phyloP scores from a whole-genome alignment of 805 yeast genomes.

The Yarrowia sp. region DNA sequence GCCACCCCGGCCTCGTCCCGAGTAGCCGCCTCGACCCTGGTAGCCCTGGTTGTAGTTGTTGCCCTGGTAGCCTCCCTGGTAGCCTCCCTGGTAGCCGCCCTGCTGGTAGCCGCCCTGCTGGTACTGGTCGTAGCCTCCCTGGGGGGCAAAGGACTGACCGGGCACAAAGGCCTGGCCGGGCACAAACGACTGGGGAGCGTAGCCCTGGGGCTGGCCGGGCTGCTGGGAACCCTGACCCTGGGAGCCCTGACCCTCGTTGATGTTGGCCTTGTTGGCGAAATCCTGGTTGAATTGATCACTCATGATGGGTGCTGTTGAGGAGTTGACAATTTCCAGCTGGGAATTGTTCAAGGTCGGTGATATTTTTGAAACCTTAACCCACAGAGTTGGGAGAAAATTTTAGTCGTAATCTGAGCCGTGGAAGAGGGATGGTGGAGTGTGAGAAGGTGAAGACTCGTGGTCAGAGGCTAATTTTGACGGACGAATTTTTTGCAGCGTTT shows the following conservation, averaged over 20 bases:
- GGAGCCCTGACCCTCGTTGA: slow-evolving; percentile 43
- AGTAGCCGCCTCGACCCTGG: slow-evolving; percentile 42
- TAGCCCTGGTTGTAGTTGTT: slow-evolving; percentile 44
- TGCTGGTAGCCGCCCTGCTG: slow-evolving; percentile 20
- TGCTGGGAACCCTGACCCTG: slow-evolving; percentile 46
- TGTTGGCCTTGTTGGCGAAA: slow-evolving; percentile 48
- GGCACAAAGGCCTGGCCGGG: slow-evolving; percentile 48
- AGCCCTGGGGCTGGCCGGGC: slow-evolving; percentile 55
- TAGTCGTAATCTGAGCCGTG: too few species aligned
- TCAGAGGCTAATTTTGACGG: too few species aligned
- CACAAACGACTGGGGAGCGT: slow-evolving; percentile 41
- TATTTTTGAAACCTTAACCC: not conserved
- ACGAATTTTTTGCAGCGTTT: too few species aligned
- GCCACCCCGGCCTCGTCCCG: slow-evolving; percentile 45
- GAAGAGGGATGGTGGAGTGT: too few species aligned
- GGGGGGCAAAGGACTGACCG: slow-evolving; percentile 43
- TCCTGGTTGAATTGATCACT: slow-evolving; percentile 49
- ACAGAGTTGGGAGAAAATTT: too few species aligned
- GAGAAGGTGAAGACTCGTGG: too few species aligned
- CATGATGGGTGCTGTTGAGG: slow-evolving; percentile 23
- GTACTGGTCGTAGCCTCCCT: slow-evolving; percentile 35
- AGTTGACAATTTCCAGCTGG: not conserved
- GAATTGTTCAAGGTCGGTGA: not conserved
- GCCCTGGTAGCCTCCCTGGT: slow-evolving; percentile 46
- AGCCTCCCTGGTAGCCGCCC: slow-evolving; percentile 44